Conservation (phyloP, 768 basidiomycete genomes). For the Pleurotus sapidus region DNA sequence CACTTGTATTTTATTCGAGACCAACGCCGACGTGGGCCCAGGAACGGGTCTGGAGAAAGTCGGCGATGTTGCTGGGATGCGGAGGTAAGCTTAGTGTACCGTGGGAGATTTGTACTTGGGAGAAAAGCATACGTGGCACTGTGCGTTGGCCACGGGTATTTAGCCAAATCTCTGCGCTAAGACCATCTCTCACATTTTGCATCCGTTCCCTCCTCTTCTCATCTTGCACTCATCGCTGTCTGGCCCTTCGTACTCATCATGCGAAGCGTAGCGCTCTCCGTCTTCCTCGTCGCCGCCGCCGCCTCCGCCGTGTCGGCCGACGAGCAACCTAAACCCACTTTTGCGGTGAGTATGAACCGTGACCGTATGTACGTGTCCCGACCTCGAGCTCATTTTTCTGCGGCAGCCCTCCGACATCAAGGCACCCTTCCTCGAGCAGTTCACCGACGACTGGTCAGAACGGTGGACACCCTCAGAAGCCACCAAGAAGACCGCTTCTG, state of each 20-base stretch:
- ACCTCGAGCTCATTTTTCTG: conserved; percentile 9
- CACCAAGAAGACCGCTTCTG: conserved; percentile 96
- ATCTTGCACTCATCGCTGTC: conserved; percentile 27
- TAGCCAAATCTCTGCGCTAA: conserved; percentile 1
- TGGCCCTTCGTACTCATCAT: conserved; percentile 73
- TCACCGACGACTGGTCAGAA: conserved; percentile 84
- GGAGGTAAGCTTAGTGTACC: background rate
- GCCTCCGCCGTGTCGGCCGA: conserved; percentile 65
- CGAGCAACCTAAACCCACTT: conserved; percentile 56
- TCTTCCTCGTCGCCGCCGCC: conserved; percentile 53
- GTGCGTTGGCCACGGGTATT: conserved; percentile 8
- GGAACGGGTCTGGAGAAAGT: too few species aligned
- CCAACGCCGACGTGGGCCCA: too few species aligned
- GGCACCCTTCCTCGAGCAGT: conserved; percentile 95
- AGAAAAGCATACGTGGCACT: conserved; percentile 9
- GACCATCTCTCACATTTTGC: conserved; percentile 4
- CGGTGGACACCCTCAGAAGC: conserved; percentile 98
- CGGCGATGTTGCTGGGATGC: background rate
- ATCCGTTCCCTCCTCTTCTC: conserved; percentile 10
- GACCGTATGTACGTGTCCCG: background rate
- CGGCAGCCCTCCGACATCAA: conserved; percentile 71
- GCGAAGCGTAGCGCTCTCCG: conserved; percentile 87
- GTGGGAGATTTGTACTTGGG: conserved; percentile 6
- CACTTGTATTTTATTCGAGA: too few species aligned
- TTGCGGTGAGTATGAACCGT: conserved; percentile 51